Percentiles rank a stretch among this genome's conserved stretches.
phyloP scores from a whole-genome alignment of 306 rosid genomes.

The Cicer judaicum region DNA sequence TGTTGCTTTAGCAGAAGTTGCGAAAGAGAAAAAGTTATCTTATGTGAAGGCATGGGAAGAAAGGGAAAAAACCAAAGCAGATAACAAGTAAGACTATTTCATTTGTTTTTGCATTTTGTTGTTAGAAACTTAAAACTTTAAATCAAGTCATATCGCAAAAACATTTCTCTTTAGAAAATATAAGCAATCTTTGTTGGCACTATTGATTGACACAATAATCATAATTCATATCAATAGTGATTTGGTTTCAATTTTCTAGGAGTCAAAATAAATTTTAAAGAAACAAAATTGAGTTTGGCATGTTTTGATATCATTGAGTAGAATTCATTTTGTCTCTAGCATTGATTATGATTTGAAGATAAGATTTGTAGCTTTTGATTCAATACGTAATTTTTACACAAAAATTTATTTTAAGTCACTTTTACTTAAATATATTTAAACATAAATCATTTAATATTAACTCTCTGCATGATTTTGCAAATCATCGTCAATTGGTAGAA shows the following conservation, averaged over 20 bases:
- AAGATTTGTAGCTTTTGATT: too few species aligned
- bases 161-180: too few species aligned
- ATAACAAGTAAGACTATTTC: conserved; percentile 68
- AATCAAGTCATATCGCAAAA: background rate
- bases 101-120: conserved; percentile 18
- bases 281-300: too few species aligned
- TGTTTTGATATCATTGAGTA: too few species aligned
- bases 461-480: background rate
- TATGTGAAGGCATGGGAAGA: conserved; percentile 96
- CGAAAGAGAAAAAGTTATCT: conserved; percentile 68
- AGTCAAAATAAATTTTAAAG: too few species aligned
- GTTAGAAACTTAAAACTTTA: background rate
- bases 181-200: too few species aligned
- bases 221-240: background rate
- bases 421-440: too few species aligned
- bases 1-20: conserved; percentile 70
- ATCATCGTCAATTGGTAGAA: background rate
- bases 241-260: background rate
- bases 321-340: too few species aligned
- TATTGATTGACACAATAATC: conserved; percentile 12
- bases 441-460: too few species aligned
- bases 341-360: too few species aligned
- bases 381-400: too few species aligned
- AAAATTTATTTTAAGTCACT: too few species aligned
- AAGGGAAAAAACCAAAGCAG: conserved; percentile 73